These are phyloP conservation scores for Olyra latifolia DNA, from an alignment of 176 grass and related monocot genomes.

Conservation along the genomic window DNA sequence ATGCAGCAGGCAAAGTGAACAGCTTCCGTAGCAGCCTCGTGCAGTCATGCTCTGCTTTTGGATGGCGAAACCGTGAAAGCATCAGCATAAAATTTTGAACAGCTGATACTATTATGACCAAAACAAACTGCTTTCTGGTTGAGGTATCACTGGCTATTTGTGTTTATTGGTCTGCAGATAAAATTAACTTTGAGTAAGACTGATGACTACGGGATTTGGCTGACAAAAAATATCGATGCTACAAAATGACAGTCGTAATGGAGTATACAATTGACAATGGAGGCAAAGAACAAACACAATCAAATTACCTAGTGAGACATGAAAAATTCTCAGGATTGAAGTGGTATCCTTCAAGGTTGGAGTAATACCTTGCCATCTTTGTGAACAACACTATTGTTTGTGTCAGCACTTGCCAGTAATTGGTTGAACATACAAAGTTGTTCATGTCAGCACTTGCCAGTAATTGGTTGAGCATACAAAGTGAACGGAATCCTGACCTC, in stretches of 20 bases:
- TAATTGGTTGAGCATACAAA: no score
- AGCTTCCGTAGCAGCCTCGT: background rate
- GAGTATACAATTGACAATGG: background rate
- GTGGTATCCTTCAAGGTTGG: background rate
- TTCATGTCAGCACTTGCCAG: no score
- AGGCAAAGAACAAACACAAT: background rate
- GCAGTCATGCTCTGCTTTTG: slow-evolving; percentile 9
- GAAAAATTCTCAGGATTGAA: background rate
- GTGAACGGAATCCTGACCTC: background rate
- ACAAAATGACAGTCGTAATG: background rate
- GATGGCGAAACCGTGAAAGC: background rate
- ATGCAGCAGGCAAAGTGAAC: background rate
- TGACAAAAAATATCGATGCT: background rate
- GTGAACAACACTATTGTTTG: background rate
- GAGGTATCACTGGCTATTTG: background rate
- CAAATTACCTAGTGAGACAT: background rate
- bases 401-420: background rate
- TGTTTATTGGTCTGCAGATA: background rate
- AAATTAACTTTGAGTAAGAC: background rate
- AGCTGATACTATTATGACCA: background rate
- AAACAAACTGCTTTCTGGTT: background rate
- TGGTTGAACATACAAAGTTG: background rate
- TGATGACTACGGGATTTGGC: background rate
- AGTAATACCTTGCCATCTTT: background rate
- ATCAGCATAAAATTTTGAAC: background rate